Evolutionary conservation across 768 basidiomycete species (phyloP).

Genomic region (Suillus cothurnatus): DNA sequence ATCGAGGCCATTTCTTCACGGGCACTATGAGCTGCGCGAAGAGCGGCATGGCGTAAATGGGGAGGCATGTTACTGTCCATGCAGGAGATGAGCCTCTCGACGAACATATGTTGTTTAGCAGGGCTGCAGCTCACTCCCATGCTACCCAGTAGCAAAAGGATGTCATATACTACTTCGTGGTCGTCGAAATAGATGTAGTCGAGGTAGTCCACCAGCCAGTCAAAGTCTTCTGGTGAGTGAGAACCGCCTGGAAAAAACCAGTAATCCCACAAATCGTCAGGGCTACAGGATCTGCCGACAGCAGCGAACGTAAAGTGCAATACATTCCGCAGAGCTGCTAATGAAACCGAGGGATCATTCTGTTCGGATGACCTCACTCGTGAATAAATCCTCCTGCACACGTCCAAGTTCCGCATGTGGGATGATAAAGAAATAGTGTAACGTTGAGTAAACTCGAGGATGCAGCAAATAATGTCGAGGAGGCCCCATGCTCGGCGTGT

Average conservation of each 20-base stretch:
- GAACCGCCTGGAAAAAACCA: neutral
- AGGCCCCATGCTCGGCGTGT: neutral
- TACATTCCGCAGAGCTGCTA: neutral
- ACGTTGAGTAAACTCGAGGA: neutral
- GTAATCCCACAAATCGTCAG: neutral
- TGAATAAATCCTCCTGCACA: neutral
- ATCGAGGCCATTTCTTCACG: neutral
- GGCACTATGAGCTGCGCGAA: neutral
- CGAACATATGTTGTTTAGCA: neutral
- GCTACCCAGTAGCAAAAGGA: neutral
- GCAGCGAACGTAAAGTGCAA: neutral
- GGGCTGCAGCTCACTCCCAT: neutral
- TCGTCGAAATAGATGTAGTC: neutral
- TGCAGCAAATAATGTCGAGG: neutral
- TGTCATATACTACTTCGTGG: neutral
- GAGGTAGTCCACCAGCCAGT: neutral
- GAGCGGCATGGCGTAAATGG: neutral
- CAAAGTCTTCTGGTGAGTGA: neutral
- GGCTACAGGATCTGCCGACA: neutral
- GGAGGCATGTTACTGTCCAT: neutral
- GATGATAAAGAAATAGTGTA: fast-evolving
- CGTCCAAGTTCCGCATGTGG: neutral
- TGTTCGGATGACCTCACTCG: neutral
- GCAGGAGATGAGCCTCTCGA: neutral
- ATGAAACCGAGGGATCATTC: neutral